phyloP scores from a whole-genome alignment of 2,329 filamentous ascomycete species.

The Zymoseptoria tritici region DNA sequence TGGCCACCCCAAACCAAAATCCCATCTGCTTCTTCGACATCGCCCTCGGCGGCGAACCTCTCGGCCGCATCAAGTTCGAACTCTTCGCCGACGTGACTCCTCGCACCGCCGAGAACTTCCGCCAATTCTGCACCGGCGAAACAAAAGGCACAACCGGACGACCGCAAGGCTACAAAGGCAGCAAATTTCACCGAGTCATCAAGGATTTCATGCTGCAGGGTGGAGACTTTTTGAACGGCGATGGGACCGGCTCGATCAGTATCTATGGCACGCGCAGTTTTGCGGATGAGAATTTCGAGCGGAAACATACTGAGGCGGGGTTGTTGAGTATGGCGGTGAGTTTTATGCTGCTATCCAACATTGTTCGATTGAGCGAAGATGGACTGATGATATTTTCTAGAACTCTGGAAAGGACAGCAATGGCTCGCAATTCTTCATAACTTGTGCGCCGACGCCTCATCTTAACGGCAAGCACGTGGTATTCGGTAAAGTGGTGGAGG shows the following conservation, averaged over 20 bases:
- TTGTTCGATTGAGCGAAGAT: no score
- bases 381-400: no score
- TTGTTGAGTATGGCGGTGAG: slow-evolving; percentile 88
- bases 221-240: slow-evolving; percentile 88
- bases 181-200: slow-evolving; percentile 91
- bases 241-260: slow-evolving; percentile 76
- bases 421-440: slow-evolving; percentile 97
- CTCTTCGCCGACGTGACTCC: slow-evolving; percentile 72
- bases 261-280: slow-evolving; percentile 85
- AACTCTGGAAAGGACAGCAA: slow-evolving; percentile 90
- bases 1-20: slow-evolving; percentile 27
- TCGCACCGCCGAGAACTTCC: slow-evolving; percentile 78
- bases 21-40: slow-evolving; percentile 67
- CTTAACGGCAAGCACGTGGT: slow-evolving; percentile 92
- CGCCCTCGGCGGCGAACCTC: slow-evolving; percentile 72
- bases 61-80: slow-evolving; percentile 84
- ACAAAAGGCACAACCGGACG: slow-evolving; percentile 67
- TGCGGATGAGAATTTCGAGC: slow-evolving; percentile 78
- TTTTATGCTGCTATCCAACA: slow-evolving; percentile 15
- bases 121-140: slow-evolving; percentile 94
- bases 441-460: slow-evolving; percentile 77
- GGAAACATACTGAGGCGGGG: slow-evolving; percentile 72
- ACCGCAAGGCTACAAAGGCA: slow-evolving; percentile 88
- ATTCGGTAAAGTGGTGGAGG: slow-evolving; percentile 82
- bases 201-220: slow-evolving; percentile 97